phyloP scores from a whole-genome alignment of 129 eudicot genomes.

The Lactuca sativa region DNA sequence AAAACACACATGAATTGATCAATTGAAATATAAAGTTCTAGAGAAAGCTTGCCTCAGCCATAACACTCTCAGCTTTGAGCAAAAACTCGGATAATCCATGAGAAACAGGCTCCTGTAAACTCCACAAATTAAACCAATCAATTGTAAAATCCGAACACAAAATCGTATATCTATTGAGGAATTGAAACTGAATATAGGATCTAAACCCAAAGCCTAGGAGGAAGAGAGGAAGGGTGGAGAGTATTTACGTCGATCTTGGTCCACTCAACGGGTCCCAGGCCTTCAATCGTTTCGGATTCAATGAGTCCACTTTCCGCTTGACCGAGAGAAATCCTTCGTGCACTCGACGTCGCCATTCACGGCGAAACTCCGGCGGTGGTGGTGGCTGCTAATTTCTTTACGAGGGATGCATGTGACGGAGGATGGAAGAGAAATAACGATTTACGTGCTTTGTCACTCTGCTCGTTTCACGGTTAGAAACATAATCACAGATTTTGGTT shows the following conservation, averaged over 20 bases:
- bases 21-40: neutral
- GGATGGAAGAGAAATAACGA: slow-evolving; percentile 2
- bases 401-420: slow-evolving; percentile 24
- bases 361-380: neutral
- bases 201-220: slow-evolving; percentile 9
- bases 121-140: slow-evolving; percentile 12
- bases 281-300: slow-evolving; percentile 68
- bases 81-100: slow-evolving; percentile 47
- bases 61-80: slow-evolving; percentile 63
- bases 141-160: neutral
- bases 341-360: slow-evolving; percentile 51
- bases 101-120: slow-evolving; percentile 56
- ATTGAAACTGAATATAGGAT: neutral
- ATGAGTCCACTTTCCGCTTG: slow-evolving; percentile 46
- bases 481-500: neutral
- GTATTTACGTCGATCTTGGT: slow-evolving; percentile 57
- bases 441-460: neutral
- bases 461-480: neutral
- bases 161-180: neutral
- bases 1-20: neutral
- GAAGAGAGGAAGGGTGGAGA: slow-evolving; percentile 5
- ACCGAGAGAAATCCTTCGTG: slow-evolving; percentile 40
- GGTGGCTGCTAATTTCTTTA: slow-evolving; percentile 13
- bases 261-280: slow-evolving; percentile 71
- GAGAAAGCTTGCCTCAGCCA: slow-evolving; percentile 52